Evolutionary conservation across 495 filamentous ascomycete species (phyloP).

Genomic region (Talaromyces ruber): DNA sequence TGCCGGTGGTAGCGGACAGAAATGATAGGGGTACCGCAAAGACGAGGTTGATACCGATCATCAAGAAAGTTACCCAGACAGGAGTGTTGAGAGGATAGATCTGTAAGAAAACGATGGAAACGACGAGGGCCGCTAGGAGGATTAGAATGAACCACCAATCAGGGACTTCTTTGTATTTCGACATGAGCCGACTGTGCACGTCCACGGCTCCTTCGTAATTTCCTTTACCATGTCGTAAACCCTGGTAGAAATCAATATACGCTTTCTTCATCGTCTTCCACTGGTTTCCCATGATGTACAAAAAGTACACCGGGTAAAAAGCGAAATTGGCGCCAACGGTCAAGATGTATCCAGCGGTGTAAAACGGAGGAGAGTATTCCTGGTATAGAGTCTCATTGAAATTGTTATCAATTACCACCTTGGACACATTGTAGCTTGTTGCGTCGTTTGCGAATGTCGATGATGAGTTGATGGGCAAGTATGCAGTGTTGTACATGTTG

Average conservation of each 20-base stretch:
- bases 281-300: slow-evolving; percentile 31
- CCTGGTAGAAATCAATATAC: not conserved
- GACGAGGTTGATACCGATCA: not conserved
- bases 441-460: slow-evolving; percentile 41
- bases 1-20: not conserved
- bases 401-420: slow-evolving; percentile 33
- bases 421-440: slow-evolving; percentile 33
- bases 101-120: not conserved
- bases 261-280: not conserved
- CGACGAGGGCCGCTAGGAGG: not conserved
- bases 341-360: slow-evolving; percentile 51
- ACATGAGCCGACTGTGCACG: slow-evolving; percentile 21
- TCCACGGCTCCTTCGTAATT: slow-evolving; percentile 28
- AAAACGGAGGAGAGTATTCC: slow-evolving; percentile 20
- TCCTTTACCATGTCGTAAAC: not conserved
- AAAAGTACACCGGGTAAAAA: slow-evolving; percentile 50
- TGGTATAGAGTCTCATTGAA: slow-evolving; percentile 40
- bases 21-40: not conserved
- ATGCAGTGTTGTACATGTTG: slow-evolving; percentile 32
- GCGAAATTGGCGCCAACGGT: slow-evolving; percentile 43
- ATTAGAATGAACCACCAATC: slow-evolving; percentile 17
- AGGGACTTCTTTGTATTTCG: slow-evolving; percentile 20
- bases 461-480: slow-evolving; percentile 36
- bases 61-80: not conserved
- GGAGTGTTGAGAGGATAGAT: not conserved